Evolutionary conservation across 2,329 filamentous ascomycete genomes (phyloP).

Genomic region (Parafenestella ontariensis): DNA sequence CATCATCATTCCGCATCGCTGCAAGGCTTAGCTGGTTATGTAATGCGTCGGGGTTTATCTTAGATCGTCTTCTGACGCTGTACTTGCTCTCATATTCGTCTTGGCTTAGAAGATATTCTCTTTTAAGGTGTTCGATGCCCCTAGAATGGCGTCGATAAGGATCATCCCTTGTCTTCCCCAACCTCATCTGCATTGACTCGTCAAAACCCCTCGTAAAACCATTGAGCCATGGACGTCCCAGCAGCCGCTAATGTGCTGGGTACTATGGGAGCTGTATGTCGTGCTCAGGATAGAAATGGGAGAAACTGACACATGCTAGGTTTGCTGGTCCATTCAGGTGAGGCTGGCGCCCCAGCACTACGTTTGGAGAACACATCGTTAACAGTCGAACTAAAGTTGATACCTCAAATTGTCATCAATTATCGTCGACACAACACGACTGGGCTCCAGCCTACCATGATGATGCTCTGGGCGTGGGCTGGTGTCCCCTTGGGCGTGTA

Average conservation of each 20-base stretch:
- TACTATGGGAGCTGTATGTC: conserved; percentile 63
- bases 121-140: not conserved
- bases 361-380: not conserved
- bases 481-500: conserved; percentile 71
- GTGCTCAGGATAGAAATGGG: not conserved
- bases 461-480: conserved; percentile 74
- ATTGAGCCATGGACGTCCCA: conserved; percentile 59
- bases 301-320: conserved; percentile 24
- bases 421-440: conserved; percentile 70
- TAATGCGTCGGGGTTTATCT: not conserved
- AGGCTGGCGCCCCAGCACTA: not conserved
- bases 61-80: not conserved
- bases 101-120: not conserved
- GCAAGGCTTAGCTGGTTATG: not conserved
- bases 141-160: not conserved
- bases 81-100: not conserved
- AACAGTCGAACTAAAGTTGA: conserved; percentile 55
- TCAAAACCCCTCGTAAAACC: not conserved
- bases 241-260: conserved; percentile 66
- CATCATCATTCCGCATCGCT: not conserved
- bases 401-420: conserved; percentile 74
- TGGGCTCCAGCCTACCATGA: conserved; percentile 73
- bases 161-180: not conserved
- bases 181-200: not conserved
- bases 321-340: conserved; percentile 72